A percentile compares a stretch with the other conserved stretches of the same genome.
These are phyloP conservation scores for Suillus clintonianus DNA, from an alignment of 768 basidiomycete genomes.

Conservation along the genomic window DNA sequence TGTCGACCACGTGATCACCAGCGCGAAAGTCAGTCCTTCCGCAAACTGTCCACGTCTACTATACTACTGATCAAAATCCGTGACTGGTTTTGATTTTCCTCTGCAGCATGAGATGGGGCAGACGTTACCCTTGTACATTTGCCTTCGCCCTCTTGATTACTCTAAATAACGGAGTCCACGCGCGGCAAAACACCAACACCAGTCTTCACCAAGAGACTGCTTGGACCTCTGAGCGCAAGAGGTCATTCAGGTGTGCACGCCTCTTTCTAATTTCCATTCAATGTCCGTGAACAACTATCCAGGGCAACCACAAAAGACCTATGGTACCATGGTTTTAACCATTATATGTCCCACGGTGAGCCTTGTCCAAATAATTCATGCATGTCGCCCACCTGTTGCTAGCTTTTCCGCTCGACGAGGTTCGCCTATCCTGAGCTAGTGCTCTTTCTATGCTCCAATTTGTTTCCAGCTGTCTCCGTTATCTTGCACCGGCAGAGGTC, in stretches of 20 bases:
- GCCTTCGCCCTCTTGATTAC: constrained; percentile 40
- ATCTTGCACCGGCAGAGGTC: constrained; percentile 85
- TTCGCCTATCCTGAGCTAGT: constrained; percentile 28
- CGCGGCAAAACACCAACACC: constrained; percentile 9
- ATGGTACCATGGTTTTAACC: constrained; percentile 89
- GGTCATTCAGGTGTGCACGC: constrained; percentile 52
- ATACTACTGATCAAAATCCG: constrained; percentile 31
- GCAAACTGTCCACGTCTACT: constrained; percentile 24
- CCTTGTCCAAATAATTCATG: constrained; percentile 4
- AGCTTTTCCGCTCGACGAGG: constrained; percentile 91
- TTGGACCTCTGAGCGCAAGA: constrained; percentile 63
- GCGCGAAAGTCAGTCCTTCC: not conserved
- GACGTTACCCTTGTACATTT: constrained; percentile 54
- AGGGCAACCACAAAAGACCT: constrained; percentile 75
- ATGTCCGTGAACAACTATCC: constrained; percentile 9
- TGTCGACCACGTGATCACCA: not conserved
- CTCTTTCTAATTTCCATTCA: not conserved
- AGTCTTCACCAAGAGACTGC: constrained; percentile 24
- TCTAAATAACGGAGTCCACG: constrained; percentile 30
- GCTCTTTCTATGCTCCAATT: not conserved
- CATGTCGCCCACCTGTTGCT: constrained; percentile 21
- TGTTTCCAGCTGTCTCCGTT: constrained; percentile 74
- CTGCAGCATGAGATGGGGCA: constrained; percentile 41
- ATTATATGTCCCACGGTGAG: constrained; percentile 84
- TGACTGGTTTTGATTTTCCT: not conserved